phyloP scores from a whole-genome alignment of 2,329 filamentous ascomycete species.

The Penicillium sp. region DNA sequence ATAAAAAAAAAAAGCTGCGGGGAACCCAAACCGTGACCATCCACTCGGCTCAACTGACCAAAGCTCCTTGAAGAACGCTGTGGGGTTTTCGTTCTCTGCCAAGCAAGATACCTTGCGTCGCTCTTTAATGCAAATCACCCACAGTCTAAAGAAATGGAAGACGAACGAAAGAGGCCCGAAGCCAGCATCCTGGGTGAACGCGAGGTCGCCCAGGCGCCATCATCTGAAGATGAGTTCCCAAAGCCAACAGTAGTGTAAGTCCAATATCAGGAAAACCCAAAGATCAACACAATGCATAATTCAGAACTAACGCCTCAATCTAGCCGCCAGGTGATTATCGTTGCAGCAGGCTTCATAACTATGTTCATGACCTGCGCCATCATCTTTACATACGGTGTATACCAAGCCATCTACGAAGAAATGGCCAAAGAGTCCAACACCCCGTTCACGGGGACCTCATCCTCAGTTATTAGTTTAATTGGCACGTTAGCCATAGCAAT shows the following conservation, averaged over 20 bases:
- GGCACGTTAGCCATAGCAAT: slow-evolving; percentile 38
- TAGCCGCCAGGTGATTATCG: slow-evolving; percentile 18
- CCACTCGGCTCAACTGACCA: neutral
- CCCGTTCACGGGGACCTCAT: slow-evolving; percentile 35
- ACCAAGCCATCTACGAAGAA: slow-evolving; percentile 42
- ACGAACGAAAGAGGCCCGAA: neutral
- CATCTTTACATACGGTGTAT: slow-evolving; percentile 44
- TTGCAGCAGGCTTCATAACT: slow-evolving; percentile 27
- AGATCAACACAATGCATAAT: neutral
- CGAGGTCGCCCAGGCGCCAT: neutral
- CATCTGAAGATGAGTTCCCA: slow-evolving; percentile 5
- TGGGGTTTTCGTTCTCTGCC: neutral
- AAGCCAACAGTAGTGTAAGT: slow-evolving; percentile 13
- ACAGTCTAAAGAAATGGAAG: neutral
- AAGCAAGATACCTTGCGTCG: neutral
- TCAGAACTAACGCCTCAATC: neutral
- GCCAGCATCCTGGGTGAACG: neutral
- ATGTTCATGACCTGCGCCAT: slow-evolving; percentile 40
- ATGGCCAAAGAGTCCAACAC: slow-evolving; percentile 26
- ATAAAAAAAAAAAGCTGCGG: slow-evolving; percentile 6
- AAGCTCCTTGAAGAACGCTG: neutral
- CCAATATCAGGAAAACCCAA: neutral
- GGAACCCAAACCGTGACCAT: neutral
- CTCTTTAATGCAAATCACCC: neutral
- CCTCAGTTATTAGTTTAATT: slow-evolving; percentile 41